phyloP scores from a whole-genome alignment of 2,329 filamentous ascomycete species.

The Myriosclerotinia duriaeana region DNA sequence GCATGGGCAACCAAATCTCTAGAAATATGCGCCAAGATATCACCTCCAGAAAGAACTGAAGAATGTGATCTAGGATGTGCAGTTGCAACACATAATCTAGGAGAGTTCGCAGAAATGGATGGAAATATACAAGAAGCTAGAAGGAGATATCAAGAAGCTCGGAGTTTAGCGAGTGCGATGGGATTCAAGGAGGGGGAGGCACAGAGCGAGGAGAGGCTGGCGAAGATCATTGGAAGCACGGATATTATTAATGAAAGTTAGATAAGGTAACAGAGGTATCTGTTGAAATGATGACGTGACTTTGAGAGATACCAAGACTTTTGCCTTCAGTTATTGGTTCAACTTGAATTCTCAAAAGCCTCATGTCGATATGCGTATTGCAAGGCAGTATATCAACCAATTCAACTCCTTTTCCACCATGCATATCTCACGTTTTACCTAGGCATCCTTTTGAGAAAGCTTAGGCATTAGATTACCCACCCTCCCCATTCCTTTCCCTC shows the following conservation, averaged over 20 bases:
- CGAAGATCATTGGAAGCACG: constrained; percentile 28
- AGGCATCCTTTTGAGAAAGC: background rate
- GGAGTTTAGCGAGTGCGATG: constrained; percentile 57
- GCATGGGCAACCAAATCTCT: constrained; percentile 80
- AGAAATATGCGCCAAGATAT: constrained; percentile 62
- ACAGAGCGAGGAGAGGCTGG: constrained; percentile 55
- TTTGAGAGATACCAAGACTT: background rate
- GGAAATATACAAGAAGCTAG: constrained; percentile 65
- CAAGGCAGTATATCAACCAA: constrained; percentile 4
- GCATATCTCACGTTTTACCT: background rate
- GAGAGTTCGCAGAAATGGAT: constrained; percentile 75
- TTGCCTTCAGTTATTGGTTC: background rate
- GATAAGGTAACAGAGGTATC: background rate
- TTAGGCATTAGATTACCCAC: background rate
- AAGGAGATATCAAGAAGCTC: constrained; percentile 67
- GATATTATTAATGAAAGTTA: constrained; percentile 7
- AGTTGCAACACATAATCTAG: constrained; percentile 82
- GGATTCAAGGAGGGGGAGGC: constrained; percentile 52
- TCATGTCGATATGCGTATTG: background rate
- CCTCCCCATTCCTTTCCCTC: no score
- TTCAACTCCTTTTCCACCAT: background rate
- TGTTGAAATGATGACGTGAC: background rate
- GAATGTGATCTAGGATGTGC: constrained; percentile 85
- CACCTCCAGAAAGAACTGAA: constrained; percentile 63
- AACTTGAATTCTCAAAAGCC: background rate